Evolutionary conservation across 805 yeast genomes (phyloP).

Genomic region (Metschnikowia rubicola): DNA sequence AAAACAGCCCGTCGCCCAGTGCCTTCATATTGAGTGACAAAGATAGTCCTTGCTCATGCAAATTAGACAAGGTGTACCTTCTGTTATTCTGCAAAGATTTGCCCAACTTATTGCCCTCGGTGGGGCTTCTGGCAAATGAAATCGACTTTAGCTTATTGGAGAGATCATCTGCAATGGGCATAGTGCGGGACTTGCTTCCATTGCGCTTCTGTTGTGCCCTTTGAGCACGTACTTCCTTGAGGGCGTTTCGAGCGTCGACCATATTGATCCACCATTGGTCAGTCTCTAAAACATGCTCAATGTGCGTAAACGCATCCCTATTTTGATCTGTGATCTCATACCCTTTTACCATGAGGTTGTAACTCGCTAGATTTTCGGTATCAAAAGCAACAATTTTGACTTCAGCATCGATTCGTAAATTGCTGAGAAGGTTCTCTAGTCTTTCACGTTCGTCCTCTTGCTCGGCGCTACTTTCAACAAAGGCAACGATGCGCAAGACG

Average conservation of each 20-base stretch:
- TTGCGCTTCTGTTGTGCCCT: conserved; percentile 16
- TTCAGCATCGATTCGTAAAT: conserved; percentile 81
- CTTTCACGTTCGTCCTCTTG: conserved; percentile 66
- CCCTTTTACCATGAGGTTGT: conserved; percentile 78
- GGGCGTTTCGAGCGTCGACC: conserved; percentile 49
- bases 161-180: conserved; percentile 10
- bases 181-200: conserved; percentile 5
- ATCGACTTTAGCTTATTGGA: conserved; percentile 21
- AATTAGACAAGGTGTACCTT: conserved; percentile 54
- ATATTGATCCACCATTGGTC: conserved; percentile 88
- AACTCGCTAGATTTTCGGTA: conserved; percentile 53
- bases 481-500: conserved; percentile 74
- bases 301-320: conserved; percentile 32
- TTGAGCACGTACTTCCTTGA: conserved; percentile 33
- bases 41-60: conserved; percentile 66
- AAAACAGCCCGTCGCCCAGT: conserved; percentile 29
- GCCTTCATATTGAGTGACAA: conserved; percentile 77
- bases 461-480: conserved; percentile 76
- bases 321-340: conserved; percentile 33
- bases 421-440: conserved; percentile 59
- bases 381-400: conserved; percentile 70
- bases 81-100: conserved; percentile 28
- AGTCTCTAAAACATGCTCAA: conserved; percentile 49
- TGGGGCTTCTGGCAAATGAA: conserved; percentile 15
- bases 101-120: conserved; percentile 11